Conservation (phyloP, 768 basidiomycete genomes). For the Lentinula sp. region DNA sequence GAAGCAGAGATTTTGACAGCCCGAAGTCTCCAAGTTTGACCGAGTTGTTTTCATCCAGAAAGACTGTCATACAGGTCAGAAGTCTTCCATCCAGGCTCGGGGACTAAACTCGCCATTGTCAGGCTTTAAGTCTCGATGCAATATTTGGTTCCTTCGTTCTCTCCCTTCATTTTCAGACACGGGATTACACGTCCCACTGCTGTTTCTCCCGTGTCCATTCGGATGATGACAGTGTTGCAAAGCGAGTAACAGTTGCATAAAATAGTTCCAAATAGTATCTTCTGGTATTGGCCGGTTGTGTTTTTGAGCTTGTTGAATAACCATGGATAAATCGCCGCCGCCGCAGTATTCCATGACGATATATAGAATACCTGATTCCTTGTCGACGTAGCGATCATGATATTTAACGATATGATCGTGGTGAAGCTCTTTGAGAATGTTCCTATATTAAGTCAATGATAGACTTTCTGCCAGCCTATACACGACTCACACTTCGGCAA, state of each 20-base stretch:
- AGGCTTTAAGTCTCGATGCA: constrained; percentile 95
- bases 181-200: constrained; percentile 26
- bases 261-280: constrained; percentile 93
- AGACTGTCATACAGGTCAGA: constrained; percentile 47
- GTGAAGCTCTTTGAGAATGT: constrained; percentile 92
- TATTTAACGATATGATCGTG: constrained; percentile 97
- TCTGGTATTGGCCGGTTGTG: constrained; percentile 75
- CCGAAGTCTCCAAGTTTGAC: constrained; percentile 98
- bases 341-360: constrained; percentile 99
- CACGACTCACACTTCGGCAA: constrained; percentile 85
- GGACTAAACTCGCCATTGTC: constrained; percentile 71
- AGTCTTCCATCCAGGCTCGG: background rate
- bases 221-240: constrained; percentile 93
- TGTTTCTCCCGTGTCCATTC: constrained; percentile 42
- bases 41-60: constrained; percentile 76
- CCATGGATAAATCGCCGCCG: constrained; percentile 84
- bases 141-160: constrained; percentile 63
- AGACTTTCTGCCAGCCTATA: background rate
- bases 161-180: constrained; percentile 34
- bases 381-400: constrained; percentile 88
- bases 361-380: constrained; percentile 85
- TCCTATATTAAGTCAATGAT: constrained; percentile 38
- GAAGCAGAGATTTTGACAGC: constrained; percentile 84
- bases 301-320: constrained; percentile 77
- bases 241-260: constrained; percentile 87